Conservation (phyloP, 2,329 filamentous ascomycete species). For the Clonostachys rosea region DNA sequence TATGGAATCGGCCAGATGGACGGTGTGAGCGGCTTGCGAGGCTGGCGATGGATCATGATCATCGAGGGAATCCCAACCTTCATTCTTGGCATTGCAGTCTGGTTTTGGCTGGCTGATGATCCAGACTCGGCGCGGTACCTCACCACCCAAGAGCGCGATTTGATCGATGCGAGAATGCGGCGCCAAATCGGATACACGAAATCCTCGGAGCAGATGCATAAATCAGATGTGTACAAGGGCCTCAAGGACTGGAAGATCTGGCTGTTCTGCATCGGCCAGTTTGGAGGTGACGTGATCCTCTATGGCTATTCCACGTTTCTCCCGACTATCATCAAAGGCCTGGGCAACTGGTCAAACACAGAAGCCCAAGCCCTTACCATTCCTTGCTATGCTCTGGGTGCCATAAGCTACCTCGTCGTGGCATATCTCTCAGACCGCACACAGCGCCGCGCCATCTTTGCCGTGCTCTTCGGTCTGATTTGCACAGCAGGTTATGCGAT, state of each 20-base stretch:
- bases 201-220: conserved; percentile 23
- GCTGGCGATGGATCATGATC: conserved; percentile 56
- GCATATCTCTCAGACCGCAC: conserved; percentile 54
- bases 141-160: conserved; percentile 39
- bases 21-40: conserved; percentile 14
- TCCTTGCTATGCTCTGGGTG: conserved; percentile 60
- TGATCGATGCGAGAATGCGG: conserved; percentile 18
- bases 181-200: conserved; percentile 19
- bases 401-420: conserved; percentile 51
- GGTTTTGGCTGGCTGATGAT: conserved; percentile 18
- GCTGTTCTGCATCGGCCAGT: conserved; percentile 53
- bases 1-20: conserved; percentile 31
- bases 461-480: conserved; percentile 44
- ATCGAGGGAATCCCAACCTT: conserved; percentile 33
- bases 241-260: conserved; percentile 62
- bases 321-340: conserved; percentile 59
- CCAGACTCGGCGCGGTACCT: conserved; percentile 51
- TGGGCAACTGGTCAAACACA: conserved; percentile 36
- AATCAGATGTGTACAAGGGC: conserved; percentile 52
- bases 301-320: conserved; percentile 61
- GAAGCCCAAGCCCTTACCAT: conserved; percentile 62
- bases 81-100: conserved; percentile 16
- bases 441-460: conserved; percentile 51
- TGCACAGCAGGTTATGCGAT: conserved; percentile 53
- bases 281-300: conserved; percentile 58